A percentile compares a stretch with the other conserved stretches of the same genome.
Conservation (phyloP, 2,329 filamentous ascomycete species). For the Fusarium haematococcum region DNA sequence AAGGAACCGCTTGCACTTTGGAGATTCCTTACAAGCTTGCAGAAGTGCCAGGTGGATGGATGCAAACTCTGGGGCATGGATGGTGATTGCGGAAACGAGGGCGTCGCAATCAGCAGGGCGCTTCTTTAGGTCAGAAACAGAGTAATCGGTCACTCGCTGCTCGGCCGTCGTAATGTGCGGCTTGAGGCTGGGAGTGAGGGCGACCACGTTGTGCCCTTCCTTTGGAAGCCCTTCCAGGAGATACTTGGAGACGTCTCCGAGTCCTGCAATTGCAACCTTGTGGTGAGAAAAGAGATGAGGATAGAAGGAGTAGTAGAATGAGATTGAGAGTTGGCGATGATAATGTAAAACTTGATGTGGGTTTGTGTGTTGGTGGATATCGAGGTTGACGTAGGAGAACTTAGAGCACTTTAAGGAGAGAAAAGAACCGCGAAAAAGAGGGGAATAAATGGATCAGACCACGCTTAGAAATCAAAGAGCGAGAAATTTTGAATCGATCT, state of each 20-base stretch:
- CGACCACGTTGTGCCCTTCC: background rate
- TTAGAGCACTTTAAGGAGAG: background rate
- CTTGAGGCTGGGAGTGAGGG: conserved; percentile 9
- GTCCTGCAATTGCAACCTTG: conserved; percentile 11
- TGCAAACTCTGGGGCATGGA: background rate
- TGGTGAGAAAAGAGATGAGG: background rate
- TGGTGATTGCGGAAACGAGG: conserved; percentile 9
- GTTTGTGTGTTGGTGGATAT: background rate
- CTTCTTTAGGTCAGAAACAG: background rate
- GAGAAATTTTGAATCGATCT: background rate
- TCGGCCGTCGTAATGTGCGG: background rate
- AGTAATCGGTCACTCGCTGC: conserved; percentile 12
- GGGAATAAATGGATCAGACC: background rate
- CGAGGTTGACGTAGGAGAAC: too few species aligned
- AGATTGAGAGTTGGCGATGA: background rate
- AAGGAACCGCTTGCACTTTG: conserved; percentile 13
- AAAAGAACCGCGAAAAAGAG: background rate
- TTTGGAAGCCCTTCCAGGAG: conserved; percentile 12
- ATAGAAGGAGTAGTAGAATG: background rate
- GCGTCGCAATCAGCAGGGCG: conserved; percentile 1
- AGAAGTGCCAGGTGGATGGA: conserved; percentile 6
- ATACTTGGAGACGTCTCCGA: conserved; percentile 14
- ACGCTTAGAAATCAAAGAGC: background rate
- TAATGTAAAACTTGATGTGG: background rate
- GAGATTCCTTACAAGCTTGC: conserved; percentile 3